Evolutionary conservation across 2,329 filamentous ascomycete species (phyloP).

Genomic region (Pseudovirgaria hyperparasitica): DNA sequence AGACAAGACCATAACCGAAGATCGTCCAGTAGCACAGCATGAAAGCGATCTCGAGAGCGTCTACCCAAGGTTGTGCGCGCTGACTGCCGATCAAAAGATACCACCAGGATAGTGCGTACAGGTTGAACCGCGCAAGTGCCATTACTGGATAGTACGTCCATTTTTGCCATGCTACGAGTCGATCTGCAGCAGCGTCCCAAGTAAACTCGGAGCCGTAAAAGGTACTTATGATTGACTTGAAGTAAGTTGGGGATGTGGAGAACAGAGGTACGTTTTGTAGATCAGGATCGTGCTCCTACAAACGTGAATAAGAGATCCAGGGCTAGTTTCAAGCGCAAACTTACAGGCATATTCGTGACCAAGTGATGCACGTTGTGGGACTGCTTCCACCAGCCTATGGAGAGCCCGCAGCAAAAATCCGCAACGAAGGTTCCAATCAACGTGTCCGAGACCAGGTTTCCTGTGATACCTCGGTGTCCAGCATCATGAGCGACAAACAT

Average conservation of each 20-base stretch:
- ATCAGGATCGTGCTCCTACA: slow-evolving; percentile 29
- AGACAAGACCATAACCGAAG: slow-evolving; percentile 75
- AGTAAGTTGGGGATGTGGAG: slow-evolving; percentile 70
- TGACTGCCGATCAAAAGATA: slow-evolving; percentile 60
- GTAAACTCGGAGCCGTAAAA: slow-evolving; percentile 74
- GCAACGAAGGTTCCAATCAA: slow-evolving; percentile 50
- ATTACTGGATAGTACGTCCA: slow-evolving; percentile 77
- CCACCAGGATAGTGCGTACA: slow-evolving; percentile 71
- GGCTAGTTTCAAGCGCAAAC: slow-evolving; percentile 22
- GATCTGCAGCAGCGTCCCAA: slow-evolving; percentile 61
- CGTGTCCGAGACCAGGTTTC: slow-evolving; percentile 45
- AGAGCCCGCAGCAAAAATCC: slow-evolving; percentile 53
- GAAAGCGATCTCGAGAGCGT: slow-evolving; percentile 65
- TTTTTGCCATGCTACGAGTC: slow-evolving; percentile 61
- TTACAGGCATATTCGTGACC: slow-evolving; percentile 52
- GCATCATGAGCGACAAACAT: slow-evolving; percentile 58
- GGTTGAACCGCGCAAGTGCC: slow-evolving; percentile 72
- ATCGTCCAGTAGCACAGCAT: slow-evolving; percentile 75
- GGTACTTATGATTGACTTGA: slow-evolving; percentile 59
- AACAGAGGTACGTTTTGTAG: slow-evolving; percentile 66
- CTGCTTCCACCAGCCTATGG: slow-evolving; percentile 58
- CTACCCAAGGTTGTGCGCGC: slow-evolving; percentile 64
- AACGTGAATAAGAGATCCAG: slow-evolving; percentile 2
- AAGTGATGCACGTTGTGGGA: slow-evolving; percentile 58
- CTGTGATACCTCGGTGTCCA: slow-evolving; percentile 50